phyloP scores from a whole-genome alignment of 1,284 basidiomycete species.

The Tilletia walkeri region DNA sequence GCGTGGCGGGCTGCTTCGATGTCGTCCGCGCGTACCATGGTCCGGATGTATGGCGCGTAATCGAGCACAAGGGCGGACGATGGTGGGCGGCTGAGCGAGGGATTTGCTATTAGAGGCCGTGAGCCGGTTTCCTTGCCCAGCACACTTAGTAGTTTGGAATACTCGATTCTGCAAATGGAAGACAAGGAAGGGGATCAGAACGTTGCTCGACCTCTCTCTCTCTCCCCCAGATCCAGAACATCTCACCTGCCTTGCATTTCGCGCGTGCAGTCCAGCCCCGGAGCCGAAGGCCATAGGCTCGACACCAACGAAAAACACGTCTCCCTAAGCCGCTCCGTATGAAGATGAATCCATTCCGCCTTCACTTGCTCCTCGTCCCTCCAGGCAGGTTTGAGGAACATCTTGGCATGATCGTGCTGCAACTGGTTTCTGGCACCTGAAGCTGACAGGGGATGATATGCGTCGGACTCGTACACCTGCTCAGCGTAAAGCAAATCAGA shows the following conservation, averaged over 20 bases:
- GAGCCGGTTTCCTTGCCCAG: slow-evolving; percentile 27
- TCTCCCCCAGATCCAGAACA: slow-evolving; percentile 57
- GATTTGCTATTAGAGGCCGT: slow-evolving; percentile 58
- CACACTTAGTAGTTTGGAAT: slow-evolving; percentile 60
- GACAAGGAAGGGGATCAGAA: too few species aligned
- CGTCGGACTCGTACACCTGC: slow-evolving; percentile 3
- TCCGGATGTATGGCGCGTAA: slow-evolving; percentile 69
- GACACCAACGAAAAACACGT: not conserved
- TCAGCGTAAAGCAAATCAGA: too few species aligned
- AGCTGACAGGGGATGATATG: not conserved
- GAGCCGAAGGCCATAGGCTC: slow-evolving; percentile 12
- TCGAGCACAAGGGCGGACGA: slow-evolving; percentile 63
- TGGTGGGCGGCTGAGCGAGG: slow-evolving; percentile 40
- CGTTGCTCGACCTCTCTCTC: slow-evolving; percentile 27
- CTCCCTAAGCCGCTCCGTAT: not conserved
- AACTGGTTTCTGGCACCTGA: slow-evolving; percentile 15
- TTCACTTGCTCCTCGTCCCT: not conserved
- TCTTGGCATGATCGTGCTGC: slow-evolving; percentile 7
- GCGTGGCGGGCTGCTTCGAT: slow-evolving; percentile 50
- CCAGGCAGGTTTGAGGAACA: slow-evolving; percentile 7
- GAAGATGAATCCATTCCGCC: not conserved
- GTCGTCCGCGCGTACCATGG: slow-evolving; percentile 72
- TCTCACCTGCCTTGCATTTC: slow-evolving; percentile 47
- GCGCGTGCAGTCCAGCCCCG: slow-evolving; percentile 27
- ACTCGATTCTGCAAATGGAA: slow-evolving; percentile 16